Evolutionary conservation across 371 early-diverging fungal genomes (phyloP).

Genomic region (Cokeromyces recurvatus): DNA sequence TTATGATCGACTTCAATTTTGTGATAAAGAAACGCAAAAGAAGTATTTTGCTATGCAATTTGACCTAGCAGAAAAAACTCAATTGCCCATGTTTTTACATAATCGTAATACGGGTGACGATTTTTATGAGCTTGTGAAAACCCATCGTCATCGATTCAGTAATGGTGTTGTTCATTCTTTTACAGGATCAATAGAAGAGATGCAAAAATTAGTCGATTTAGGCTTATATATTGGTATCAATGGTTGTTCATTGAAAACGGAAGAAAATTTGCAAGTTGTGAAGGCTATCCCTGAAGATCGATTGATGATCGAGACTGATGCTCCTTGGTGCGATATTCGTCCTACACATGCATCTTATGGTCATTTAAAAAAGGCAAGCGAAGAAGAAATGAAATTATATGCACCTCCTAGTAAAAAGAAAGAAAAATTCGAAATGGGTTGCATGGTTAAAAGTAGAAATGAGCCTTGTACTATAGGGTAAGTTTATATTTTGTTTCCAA

Average conservation of each 20-base stretch:
- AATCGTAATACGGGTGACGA: slow-evolving; percentile 76
- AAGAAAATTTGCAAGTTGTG: slow-evolving; percentile 78
- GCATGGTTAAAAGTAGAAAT: slow-evolving; percentile 80
- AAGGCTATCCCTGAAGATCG: slow-evolving; percentile 77
- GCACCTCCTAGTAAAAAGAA: slow-evolving; percentile 57
- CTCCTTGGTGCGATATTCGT: slow-evolving; percentile 94
- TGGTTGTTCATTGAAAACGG: slow-evolving; percentile 93
- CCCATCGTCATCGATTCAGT: slow-evolving; percentile 60
- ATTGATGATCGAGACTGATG: slow-evolving; percentile 95
- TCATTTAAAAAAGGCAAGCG: slow-evolving; percentile 38
- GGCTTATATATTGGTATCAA: slow-evolving; percentile 96
- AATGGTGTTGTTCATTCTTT: slow-evolving; percentile 96
- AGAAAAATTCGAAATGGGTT: slow-evolving; percentile 71
- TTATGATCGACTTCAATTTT: slow-evolving; percentile 87
- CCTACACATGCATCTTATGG: slow-evolving; percentile 81
- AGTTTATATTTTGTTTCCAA: background rate
- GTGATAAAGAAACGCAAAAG: slow-evolving; percentile 68
- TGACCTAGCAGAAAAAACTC: slow-evolving; percentile 69
- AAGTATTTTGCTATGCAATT: slow-evolving; percentile 80
- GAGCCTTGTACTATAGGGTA: slow-evolving; percentile 80
- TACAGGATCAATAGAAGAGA: slow-evolving; percentile 80
- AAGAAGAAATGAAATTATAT: slow-evolving; percentile 32
- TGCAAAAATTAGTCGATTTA: slow-evolving; percentile 61
- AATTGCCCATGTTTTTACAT: slow-evolving; percentile 88
- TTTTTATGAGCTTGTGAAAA: slow-evolving; percentile 45